phyloP scores from a whole-genome alignment of 768 basidiomycete genomes.

The Tulasnella sp. region DNA sequence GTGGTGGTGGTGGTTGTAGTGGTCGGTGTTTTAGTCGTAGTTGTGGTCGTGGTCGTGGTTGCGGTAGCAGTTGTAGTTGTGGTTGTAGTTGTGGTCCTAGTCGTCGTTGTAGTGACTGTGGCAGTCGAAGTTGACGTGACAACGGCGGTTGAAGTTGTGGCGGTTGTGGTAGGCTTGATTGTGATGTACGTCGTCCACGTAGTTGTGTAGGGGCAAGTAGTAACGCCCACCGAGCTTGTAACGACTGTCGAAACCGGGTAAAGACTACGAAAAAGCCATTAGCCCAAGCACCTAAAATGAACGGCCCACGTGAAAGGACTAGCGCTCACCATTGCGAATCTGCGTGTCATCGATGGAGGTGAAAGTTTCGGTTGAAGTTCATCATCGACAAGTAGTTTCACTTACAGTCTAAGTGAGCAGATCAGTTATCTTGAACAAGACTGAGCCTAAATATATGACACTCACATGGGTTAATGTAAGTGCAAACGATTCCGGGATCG shows the following conservation, averaged over 20 bases:
- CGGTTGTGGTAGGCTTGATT: neutral
- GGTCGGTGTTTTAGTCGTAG: neutral
- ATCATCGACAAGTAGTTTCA: neutral
- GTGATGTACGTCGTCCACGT: neutral
- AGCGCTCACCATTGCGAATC: neutral
- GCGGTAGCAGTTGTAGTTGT: neutral
- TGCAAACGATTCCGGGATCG: neutral
- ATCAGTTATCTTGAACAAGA: neutral
- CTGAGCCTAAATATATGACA: neutral
- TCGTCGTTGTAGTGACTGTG: neutral
- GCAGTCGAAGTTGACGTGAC: neutral
- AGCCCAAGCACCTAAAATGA: neutral
- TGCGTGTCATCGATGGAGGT: neutral
- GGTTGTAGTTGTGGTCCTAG: neutral
- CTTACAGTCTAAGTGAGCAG: neutral
- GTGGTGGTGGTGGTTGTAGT: too few species aligned
- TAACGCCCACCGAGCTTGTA: neutral
- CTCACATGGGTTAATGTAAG: neutral
- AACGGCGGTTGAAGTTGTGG: neutral
- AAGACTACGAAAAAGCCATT: neutral
- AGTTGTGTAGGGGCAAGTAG: neutral
- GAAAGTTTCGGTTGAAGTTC: neutral
- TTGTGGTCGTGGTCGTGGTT: neutral
- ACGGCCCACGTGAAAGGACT: neutral
- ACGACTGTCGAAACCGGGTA: neutral